A percentile compares a stretch with the other conserved stretches of the same genome.
Conservation (phyloP, 2,329 filamentous ascomycete species). For the Davidsoniella virescens region DNA sequence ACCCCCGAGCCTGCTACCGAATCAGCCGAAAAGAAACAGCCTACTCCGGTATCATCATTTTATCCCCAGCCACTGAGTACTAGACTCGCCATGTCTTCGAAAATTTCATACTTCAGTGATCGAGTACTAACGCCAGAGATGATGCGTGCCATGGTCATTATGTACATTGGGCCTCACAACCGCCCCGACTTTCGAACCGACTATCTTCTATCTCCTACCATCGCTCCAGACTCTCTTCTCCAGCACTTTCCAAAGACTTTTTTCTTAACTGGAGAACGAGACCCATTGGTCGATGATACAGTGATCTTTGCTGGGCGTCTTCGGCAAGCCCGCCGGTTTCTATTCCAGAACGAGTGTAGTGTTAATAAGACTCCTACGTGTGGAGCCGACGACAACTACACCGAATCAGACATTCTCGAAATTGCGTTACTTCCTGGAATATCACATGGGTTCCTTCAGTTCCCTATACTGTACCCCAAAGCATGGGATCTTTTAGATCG, state of each 20-base stretch:
- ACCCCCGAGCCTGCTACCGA: not conserved
- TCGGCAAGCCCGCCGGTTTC: conserved; percentile 32
- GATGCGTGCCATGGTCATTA: conserved; percentile 98
- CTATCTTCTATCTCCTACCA: conserved; percentile 74
- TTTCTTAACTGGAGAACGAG: conserved; percentile 85
- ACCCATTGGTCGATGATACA: conserved; percentile 90
- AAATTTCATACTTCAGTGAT: conserved; percentile 97
- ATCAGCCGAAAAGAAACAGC: not conserved
- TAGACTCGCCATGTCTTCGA: conserved; percentile 83
- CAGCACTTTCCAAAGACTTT: conserved; percentile 86
- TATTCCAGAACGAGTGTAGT: conserved; percentile 12
- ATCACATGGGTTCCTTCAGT: conserved; percentile 86
- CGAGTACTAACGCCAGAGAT: conserved; percentile 89
- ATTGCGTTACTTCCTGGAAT: conserved; percentile 77
- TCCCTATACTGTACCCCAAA: conserved; percentile 73
- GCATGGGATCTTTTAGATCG: conserved; percentile 77
- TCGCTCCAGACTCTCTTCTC: conserved; percentile 72
- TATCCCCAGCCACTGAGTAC: conserved; percentile 52
- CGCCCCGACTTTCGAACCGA: conserved; percentile 85
- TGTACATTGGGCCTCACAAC: conserved; percentile 89
- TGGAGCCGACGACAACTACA: conserved; percentile 24
- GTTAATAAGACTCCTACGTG: conserved; percentile 12
- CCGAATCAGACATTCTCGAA: conserved; percentile 35
- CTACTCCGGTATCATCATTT: conserved; percentile 25
- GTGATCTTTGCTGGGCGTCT: conserved; percentile 86